Conservation (phyloP, 2,329 filamentous ascomycete species). For the Seiridium cupressi region DNA sequence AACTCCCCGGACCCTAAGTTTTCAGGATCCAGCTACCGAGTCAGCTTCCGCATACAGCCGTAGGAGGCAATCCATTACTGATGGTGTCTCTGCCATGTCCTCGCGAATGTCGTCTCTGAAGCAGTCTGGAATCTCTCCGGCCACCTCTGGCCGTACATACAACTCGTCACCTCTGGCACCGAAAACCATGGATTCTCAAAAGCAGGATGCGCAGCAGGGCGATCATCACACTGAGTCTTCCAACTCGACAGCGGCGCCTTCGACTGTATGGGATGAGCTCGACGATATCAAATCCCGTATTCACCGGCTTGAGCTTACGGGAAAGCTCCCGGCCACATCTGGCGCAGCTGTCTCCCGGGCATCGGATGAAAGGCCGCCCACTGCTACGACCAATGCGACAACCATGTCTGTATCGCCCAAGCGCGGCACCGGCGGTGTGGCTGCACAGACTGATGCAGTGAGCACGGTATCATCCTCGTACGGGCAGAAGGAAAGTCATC, state of each 20-base stretch:
- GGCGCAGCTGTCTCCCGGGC: conserved; percentile 74
- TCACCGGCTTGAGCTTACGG: conserved; percentile 82
- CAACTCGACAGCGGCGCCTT: conserved; percentile 82
- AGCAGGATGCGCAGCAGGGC: conserved; percentile 30
- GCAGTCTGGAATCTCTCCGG: conserved; percentile 27
- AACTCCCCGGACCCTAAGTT: conserved; percentile 46
- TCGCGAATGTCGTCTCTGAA: conserved; percentile 45
- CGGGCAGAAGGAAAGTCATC: conserved; percentile 62
- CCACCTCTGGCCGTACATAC: conserved; percentile 44
- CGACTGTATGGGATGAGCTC: conserved; percentile 95
- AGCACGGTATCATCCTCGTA: conserved; percentile 35
- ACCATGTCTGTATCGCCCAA: conserved; percentile 90
- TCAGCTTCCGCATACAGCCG: conserved; percentile 22
- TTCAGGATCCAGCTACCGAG: conserved; percentile 39
- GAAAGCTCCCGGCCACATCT: conserved; percentile 80
- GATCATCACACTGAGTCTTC: conserved; percentile 72
- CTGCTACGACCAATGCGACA: conserved; percentile 81
- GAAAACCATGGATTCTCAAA: conserved; percentile 36
- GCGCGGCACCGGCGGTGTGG: conserved; percentile 53
- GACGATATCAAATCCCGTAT: conserved; percentile 95
- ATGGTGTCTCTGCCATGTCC: conserved; percentile 37
- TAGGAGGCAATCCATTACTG: conserved; percentile 47
- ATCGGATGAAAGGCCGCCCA: conserved; percentile 79
- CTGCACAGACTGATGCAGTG: conserved; percentile 42
- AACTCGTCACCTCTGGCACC: conserved; percentile 61